These are phyloP conservation scores for Fusarium camptoceras DNA, from an alignment of 2,329 filamentous ascomycete genomes.

Conservation along the genomic window DNA sequence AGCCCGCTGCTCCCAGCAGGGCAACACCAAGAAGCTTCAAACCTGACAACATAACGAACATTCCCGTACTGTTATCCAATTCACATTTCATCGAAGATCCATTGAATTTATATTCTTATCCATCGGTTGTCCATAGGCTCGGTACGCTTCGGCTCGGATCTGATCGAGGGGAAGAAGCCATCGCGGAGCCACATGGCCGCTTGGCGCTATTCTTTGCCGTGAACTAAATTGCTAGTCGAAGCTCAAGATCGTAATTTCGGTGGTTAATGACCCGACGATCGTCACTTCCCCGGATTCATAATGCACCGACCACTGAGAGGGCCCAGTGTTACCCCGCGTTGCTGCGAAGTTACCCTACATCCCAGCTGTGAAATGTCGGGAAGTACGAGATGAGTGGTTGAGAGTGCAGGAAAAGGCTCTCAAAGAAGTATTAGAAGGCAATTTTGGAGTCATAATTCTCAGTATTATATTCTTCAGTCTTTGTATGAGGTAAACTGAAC, in stretches of 20 bases:
- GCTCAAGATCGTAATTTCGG: not conserved
- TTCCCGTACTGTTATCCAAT: not conserved
- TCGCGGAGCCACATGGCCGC: not conserved
- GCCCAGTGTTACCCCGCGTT: not conserved
- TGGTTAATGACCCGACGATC: not conserved
- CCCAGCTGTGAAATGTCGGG: too few species aligned
- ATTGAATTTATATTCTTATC: not conserved
- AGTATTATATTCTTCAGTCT: rapidly evolving
- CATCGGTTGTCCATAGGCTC: not conserved
- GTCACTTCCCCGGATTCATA: not conserved
- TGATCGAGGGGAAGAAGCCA: not conserved
- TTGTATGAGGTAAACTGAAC: rapidly evolving
- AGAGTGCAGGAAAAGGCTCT: not conserved
- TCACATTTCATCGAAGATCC: rapidly evolving
- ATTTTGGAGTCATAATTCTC: not conserved
- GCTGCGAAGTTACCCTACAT: not conserved
- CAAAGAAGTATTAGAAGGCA: rapidly evolving
- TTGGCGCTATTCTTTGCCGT: not conserved
- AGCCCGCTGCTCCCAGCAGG: not conserved
- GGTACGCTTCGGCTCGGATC: not conserved
- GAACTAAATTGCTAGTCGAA: not conserved
- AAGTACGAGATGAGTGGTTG: not conserved
- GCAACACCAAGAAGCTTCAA: not conserved
- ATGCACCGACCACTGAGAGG: not conserved
- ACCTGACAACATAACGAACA: not conserved